Evolutionary conservation across 805 yeast genomes (phyloP).

Genomic region (Pichia gijzeniarum): DNA sequence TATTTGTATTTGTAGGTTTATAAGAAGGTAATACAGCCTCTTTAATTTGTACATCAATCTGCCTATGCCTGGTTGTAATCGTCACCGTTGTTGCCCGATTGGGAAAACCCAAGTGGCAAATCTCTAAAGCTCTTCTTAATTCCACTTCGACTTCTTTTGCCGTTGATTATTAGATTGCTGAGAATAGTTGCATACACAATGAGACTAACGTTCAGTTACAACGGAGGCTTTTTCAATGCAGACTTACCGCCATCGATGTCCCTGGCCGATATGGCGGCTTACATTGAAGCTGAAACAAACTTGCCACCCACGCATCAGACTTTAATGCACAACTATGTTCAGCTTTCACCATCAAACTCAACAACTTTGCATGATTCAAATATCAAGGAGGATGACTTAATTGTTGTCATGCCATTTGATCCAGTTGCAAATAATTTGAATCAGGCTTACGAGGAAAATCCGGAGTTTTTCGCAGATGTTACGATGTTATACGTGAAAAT

Average conservation of each 20-base stretch:
- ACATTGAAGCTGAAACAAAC: slow-evolving; percentile 9
- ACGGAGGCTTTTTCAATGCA: slow-evolving; percentile 3
- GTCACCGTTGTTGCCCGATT: not conserved
- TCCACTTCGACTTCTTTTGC: too few species aligned
- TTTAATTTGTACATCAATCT: too few species aligned
- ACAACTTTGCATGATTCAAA: slow-evolving; percentile 9
- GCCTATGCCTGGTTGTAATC: too few species aligned
- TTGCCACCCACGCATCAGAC: slow-evolving; percentile 12
- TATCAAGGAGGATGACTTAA: slow-evolving; percentile 4
- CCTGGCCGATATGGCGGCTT: slow-evolving; percentile 11
- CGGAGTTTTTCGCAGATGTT: slow-evolving; percentile 82
- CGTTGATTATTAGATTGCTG: not conserved
- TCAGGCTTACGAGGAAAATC: slow-evolving; percentile 78
- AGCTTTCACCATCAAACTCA: slow-evolving; percentile 6
- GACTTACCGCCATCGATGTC: slow-evolving; percentile 12
- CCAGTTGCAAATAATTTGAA: slow-evolving; percentile 37
- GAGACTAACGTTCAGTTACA: slow-evolving; percentile 8
- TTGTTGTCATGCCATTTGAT: slow-evolving; percentile 7
- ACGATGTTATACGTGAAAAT: slow-evolving; percentile 77
- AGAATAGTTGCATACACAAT: not conserved
- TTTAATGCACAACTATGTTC: slow-evolving; percentile 6
- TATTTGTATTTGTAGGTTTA: too few species aligned
- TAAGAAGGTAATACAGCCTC: too few species aligned
- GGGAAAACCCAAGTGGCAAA: slow-evolving; percentile 5
- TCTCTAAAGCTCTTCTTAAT: not conserved